A percentile compares a stretch with the other conserved stretches of the same genome.
These are phyloP conservation scores for Gentiana dahurica DNA, from an alignment of 257 asterid genomes.

Conservation along the genomic window DNA sequence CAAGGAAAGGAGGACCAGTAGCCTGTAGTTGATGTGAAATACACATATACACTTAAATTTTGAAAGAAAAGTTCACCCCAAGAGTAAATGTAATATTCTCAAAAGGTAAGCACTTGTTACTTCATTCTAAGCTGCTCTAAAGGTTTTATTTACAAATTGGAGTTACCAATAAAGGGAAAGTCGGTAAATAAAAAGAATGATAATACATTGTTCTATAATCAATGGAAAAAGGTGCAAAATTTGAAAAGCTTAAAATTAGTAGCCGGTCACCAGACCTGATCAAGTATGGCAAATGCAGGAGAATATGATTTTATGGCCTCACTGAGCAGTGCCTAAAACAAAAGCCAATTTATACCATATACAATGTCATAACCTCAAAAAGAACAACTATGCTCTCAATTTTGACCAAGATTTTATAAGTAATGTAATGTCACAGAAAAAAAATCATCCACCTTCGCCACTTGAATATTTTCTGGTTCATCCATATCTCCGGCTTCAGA, in stretches of 20 bases:
- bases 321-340: conserved; percentile 63
- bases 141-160: neutral
- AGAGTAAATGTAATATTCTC: no score
- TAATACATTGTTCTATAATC: no score
- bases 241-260: neutral
- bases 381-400: no score
- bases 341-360: neutral
- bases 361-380: no score
- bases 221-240: neutral
- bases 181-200: neutral
- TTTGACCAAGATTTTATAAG: no score
- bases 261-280: conserved; percentile 47
- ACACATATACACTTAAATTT: no score
- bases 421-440: no score
- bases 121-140: no score
- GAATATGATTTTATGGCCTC: conserved; percentile 80
- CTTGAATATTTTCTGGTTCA: conserved; percentile 87
- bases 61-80: no score
- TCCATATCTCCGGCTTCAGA: conserved; percentile 92
- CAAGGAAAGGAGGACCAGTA: conserved; percentile 93
- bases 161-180: conserved; percentile 1
- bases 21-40: conserved; percentile 38
- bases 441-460: conserved; percentile 65
- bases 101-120: no score
- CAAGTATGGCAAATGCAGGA: conserved; percentile 89